Evolutionary conservation across 2,329 filamentous ascomycete species (phyloP).

Genomic region (Claviceps monticola): DNA sequence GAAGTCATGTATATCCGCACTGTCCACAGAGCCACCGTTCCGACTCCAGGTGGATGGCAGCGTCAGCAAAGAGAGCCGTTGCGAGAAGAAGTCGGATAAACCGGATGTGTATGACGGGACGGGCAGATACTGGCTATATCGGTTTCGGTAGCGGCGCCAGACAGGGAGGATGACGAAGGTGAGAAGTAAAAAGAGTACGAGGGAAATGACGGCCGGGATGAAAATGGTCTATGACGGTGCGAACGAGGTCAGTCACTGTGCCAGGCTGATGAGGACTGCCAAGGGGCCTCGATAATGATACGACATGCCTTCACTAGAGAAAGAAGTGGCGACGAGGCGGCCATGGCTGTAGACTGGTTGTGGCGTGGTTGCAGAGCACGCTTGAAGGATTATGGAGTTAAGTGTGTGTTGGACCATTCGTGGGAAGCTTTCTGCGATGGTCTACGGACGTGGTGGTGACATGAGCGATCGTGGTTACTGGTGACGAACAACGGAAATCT

Average conservation of each 20-base stretch:
- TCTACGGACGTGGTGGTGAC: background rate
- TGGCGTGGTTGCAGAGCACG: background rate
- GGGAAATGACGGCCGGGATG: conserved; percentile 56
- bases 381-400: background rate
- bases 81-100: conserved; percentile 35
- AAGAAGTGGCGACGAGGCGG: conserved; percentile 6
- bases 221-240: conserved; percentile 44
- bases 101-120: conserved; percentile 44
- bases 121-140: conserved; percentile 63
- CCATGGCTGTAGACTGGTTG: background rate
- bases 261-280: background rate
- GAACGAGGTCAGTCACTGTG: background rate
- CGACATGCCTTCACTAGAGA: conserved; percentile 22
- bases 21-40: conserved; percentile 24
- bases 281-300: conserved; percentile 3
- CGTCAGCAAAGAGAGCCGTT: conserved; percentile 15
- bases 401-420: background rate
- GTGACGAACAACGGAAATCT: background rate
- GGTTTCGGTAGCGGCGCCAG: conserved; percentile 54
- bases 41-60: conserved; percentile 35
- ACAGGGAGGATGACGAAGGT: conserved; percentile 53
- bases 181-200: conserved; percentile 51
- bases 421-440: background rate
- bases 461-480: background rate
- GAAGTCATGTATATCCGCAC: conserved; percentile 29